These are phyloP conservation scores for Diaporthe sp. DNA, from an alignment of 2,329 filamentous ascomycete genomes.

Conservation along the genomic window DNA sequence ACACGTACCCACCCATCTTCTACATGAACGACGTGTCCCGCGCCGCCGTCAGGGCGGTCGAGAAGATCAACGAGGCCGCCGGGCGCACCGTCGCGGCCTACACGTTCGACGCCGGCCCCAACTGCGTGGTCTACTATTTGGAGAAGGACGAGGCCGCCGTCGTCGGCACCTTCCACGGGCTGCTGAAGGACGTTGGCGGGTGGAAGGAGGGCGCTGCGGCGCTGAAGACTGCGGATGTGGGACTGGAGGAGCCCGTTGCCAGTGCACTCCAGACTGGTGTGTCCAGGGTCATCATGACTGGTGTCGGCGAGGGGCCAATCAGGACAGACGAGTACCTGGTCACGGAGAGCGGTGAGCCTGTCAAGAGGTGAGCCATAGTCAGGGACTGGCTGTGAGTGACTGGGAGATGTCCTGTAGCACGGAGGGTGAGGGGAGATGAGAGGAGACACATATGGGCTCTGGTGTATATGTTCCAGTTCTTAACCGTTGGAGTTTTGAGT, in stretches of 20 bases:
- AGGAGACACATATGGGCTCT: not conserved
- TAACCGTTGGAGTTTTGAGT: not conserved
- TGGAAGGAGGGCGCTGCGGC: slow-evolving; percentile 75
- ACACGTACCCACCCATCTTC: slow-evolving; percentile 97
- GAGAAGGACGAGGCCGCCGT: slow-evolving; percentile 81
- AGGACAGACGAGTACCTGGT: slow-evolving; percentile 84
- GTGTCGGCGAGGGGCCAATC: slow-evolving; percentile 89
- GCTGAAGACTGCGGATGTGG: slow-evolving; percentile 62
- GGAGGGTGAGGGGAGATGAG: not conserved
- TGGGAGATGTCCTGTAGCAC: not conserved
- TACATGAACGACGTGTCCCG: slow-evolving; percentile 96
- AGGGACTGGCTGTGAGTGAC: not conserved
- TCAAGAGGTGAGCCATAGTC: slow-evolving; percentile 45
- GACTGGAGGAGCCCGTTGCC: slow-evolving; percentile 75
- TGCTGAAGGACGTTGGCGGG: slow-evolving; percentile 73
- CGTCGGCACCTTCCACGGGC: slow-evolving; percentile 81
- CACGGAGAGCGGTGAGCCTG: slow-evolving; percentile 71
- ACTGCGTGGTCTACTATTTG: slow-evolving; percentile 95
- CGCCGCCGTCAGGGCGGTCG: slow-evolving; percentile 88
- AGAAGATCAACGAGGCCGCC: slow-evolving; percentile 85
- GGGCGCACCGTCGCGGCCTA: slow-evolving; percentile 90
- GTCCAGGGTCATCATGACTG: slow-evolving; percentile 89
- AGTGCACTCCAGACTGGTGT: slow-evolving; percentile 81
- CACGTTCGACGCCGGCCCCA: slow-evolving; percentile 97
- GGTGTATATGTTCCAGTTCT: not conserved